Base-by-base conservation (phyloP, 1,284 basidiomycete species). In the Melampsora americana region DNA sequence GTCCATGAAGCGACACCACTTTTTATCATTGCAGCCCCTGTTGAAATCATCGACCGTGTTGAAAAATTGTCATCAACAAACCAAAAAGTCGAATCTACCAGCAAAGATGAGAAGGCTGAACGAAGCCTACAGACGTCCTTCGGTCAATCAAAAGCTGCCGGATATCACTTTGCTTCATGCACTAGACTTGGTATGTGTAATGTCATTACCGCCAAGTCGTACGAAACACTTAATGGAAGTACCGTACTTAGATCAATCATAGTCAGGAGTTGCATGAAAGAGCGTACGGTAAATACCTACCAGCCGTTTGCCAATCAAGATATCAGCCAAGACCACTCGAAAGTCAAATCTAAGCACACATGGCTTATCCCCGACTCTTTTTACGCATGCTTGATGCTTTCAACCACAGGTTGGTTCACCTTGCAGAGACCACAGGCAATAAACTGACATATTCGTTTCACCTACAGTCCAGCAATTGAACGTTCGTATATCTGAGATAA, bases 391-490 rank as follows among this genome's bases (percentile, higher is more conserved):
- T 46, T 72, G 39, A 32, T 48, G 69, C 9, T 28, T 56, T 56
- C 53, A 56, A 56, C 53, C 53, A 56, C 53, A 23, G 53, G 53
- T 56, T 28, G 12, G 53, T 23, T 20, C n/a, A 56, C 28, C 53
- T 56, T 56, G 20, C 7, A 23, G n/a, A n/a, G 7, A 28, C 16
- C 6, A 20, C 18, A 6, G 12, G 53, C 53, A 7, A n/a, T 23
- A 11, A 1, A 56, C 53, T 56, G 20, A 56, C 18, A 56, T 9
- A 20, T 5, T 7, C 9, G n/a, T n/a, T 56, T 7, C 39, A 66
- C 53, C n/a, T 66, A 81, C 61, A 46, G 84, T 82, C 1, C 79
- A 82, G 62, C 84, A 85, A 78, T 74, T 85, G 18, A 80, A 83
- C 80, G 77, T 82, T 20, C 80, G 84, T 53, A 77, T 82, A 69